These are phyloP conservation scores for Coemansia sp. DNA, from an alignment of 192 early-diverging fungal species.

Conservation along the genomic window DNA sequence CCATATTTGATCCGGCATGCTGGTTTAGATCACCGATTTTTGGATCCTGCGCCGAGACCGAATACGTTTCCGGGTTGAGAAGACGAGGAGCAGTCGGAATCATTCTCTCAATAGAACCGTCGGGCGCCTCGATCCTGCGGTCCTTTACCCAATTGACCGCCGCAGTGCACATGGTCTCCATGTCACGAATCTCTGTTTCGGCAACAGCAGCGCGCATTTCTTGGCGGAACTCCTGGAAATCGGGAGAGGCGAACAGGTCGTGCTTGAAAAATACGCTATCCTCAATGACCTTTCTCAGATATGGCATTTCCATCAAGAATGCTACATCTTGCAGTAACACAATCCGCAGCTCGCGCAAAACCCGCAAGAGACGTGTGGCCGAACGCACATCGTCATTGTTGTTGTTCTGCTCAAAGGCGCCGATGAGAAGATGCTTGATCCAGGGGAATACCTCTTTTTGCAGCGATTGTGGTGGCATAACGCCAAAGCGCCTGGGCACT, in stretches of 20 bases:
- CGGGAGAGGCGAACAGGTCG: slow-evolving; percentile 28
- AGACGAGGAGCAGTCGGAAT: slow-evolving; percentile 29
- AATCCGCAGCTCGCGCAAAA: slow-evolving; percentile 44
- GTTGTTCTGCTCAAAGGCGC: slow-evolving; percentile 31
- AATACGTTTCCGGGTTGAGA: slow-evolving; percentile 1
- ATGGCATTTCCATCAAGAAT: slow-evolving; percentile 41
- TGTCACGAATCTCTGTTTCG: slow-evolving; percentile 20
- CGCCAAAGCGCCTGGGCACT: slow-evolving; percentile 27
- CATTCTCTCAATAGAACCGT: slow-evolving; percentile 19
- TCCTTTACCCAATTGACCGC: slow-evolving; percentile 20
- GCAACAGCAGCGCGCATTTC: slow-evolving; percentile 24
- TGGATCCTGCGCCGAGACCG: not conserved
- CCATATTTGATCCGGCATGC: not conserved
- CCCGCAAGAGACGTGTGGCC: slow-evolving; percentile 34
- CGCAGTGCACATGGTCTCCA: slow-evolving; percentile 13
- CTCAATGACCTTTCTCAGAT: slow-evolving; percentile 15
- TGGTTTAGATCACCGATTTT: not conserved
- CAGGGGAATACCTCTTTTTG: slow-evolving; percentile 48
- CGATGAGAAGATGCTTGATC: slow-evolving; percentile 34
- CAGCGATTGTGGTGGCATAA: slow-evolving; percentile 34
- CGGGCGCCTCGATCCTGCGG: slow-evolving; percentile 22
- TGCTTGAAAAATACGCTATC: slow-evolving; percentile 28
- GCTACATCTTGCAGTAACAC: slow-evolving; percentile 49
- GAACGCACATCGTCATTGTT: slow-evolving; percentile 40
- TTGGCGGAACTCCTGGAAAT: slow-evolving; percentile 26